Evolutionary conservation across 768 basidiomycete species (phyloP), one percentile per base, ranked within the genome.

Genomic region (Sporobolomyces roseus): DNA sequence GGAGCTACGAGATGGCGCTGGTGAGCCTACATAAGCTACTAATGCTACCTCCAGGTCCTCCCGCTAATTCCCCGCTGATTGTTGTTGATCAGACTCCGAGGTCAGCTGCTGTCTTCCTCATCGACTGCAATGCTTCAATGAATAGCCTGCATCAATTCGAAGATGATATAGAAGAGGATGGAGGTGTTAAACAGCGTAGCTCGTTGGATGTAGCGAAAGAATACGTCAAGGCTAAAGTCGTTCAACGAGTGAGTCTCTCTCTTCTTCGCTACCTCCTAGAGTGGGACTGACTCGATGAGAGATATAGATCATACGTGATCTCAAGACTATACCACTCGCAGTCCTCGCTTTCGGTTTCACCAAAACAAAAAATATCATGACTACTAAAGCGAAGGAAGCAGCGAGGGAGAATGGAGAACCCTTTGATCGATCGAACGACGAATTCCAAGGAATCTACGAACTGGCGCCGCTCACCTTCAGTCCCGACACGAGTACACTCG

Each of bases 301-400:
- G 32, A n/a, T 27, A 3, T 64, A 98, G 93, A 92, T 97, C 72
- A 92, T 87, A 76, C 86, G 89, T 72, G 89, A 88, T 19, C 83
- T 93, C 48, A 96, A 94, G 81, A 97, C 93, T 14, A 93, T 94
- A 76, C 87, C 91, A 76, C 91, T 91, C 77, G 90, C 91, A n/a
- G 85, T 97, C 33, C 83, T 96, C 53, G 79, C 87, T 4, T 92
- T 91, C 75, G 93, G 91, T n/a, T 85, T 88, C 60, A 12, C 23
- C 2, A 74, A 74, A 61, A 71, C 73, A 29, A 66, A 63, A 49
- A 71, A 71, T 65, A n/a, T 66, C 52, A 33, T 69, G 25, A 69
- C 73, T 21, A 63, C 55, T 0, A 45, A 48, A 4, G 69, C 61
- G 9, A 68, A 70, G 49, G 49, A 55, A 13, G 46, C 43, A 33